Conservation (phyloP, 805 yeast genomes). For the Lipomyces mesembrius region DNA sequence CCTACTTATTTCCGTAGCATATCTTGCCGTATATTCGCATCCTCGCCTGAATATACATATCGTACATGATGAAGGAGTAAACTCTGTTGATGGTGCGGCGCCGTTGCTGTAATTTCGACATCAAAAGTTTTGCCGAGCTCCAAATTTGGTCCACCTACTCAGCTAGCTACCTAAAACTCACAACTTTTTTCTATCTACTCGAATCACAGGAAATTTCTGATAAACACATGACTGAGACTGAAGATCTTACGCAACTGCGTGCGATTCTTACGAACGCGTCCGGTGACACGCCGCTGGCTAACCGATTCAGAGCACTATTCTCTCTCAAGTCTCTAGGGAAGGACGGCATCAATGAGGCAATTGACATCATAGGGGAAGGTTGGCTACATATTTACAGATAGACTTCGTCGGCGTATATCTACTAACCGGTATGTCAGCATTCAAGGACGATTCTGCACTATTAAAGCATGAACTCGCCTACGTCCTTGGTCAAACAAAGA, state of each 20-base stretch:
- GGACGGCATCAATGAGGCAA: constrained; percentile 67
- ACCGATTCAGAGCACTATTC: constrained; percentile 92
- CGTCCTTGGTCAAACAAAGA: constrained; percentile 93
- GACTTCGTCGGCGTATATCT: neutral
- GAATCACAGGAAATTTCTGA: neutral
- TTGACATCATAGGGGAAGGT: constrained; percentile 82
- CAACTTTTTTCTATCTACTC: neutral
- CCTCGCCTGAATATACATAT: no score
- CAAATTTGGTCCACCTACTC: neutral
- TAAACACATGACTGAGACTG: constrained; percentile 24
- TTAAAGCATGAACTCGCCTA: constrained; percentile 98
- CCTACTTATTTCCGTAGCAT: no score
- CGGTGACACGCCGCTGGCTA: constrained; percentile 77
- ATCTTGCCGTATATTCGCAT: no score
- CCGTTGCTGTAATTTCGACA: no score
- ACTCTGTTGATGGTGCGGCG: no score
- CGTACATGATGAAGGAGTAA: no score
- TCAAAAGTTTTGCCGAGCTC: neutral
- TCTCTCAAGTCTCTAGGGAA: constrained; percentile 85
- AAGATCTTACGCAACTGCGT: constrained; percentile 23
- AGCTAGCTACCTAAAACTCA: neutral
- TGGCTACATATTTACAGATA: neutral
- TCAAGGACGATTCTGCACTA: constrained; percentile 80
- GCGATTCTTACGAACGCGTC: constrained; percentile 28
- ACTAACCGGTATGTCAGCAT: constrained; percentile 42